A percentile compares a stretch with the other conserved stretches of the same genome.
Conservation (phyloP, 2,329 filamentous ascomycete species). For the Cephalotrichum gorgonifer region DNA sequence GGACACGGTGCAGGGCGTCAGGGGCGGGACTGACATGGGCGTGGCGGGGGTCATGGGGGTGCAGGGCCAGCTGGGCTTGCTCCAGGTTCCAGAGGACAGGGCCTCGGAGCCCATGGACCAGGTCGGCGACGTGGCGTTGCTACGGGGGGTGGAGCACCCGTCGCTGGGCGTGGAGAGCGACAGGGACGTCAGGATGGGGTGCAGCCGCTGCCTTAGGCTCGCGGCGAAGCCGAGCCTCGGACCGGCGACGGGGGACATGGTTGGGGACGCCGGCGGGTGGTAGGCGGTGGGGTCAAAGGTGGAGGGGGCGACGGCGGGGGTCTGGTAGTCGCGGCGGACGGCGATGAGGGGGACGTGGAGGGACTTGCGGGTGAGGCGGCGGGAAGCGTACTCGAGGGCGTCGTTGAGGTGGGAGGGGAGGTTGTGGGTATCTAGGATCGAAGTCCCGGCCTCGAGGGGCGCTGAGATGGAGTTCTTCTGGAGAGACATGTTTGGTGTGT, state of each 20-base stretch:
- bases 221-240: conserved; percentile 14
- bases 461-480: conserved; percentile 47
- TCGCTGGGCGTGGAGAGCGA: not conserved
- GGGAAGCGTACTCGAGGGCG: conserved; percentile 49
- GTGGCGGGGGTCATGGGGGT: conserved; percentile 24
- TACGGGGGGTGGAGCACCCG: conserved; percentile 3
- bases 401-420: conserved; percentile 43
- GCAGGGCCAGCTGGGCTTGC: conserved; percentile 7
- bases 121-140: conserved; percentile 5
- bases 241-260: not conserved
- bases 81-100: not conserved
- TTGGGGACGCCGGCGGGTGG: conserved; percentile 9
- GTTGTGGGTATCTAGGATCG: conserved; percentile 45
- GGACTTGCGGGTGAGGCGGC: conserved; percentile 41
- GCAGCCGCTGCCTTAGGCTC: conserved; percentile 16
- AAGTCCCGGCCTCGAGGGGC: conserved; percentile 52
- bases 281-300: conserved; percentile 8
- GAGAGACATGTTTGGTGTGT: conserved; percentile 26
- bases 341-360: conserved; percentile 49
- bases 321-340: conserved; percentile 44
- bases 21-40: conserved; percentile 28
- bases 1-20: conserved; percentile 36
- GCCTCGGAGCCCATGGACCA: not conserved
- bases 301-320: conserved; percentile 26
- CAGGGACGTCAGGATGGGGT: not conserved